Base-by-base conservation (phyloP, 305 asterid species). In the Petunia hybrid region DNA sequence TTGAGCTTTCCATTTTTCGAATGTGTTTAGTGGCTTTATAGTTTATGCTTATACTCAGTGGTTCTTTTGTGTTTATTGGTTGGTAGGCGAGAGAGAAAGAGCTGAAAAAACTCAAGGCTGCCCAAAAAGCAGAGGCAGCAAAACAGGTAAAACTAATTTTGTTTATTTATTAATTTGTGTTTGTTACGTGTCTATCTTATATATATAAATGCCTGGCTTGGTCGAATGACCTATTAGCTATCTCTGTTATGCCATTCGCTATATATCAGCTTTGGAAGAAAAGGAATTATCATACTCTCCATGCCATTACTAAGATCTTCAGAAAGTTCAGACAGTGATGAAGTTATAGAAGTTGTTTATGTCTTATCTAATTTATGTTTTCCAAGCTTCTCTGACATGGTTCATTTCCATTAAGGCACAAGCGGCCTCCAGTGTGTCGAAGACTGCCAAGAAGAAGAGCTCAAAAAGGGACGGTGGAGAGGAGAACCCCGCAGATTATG, bases 81-180 rank as follows among this genome's bases (percentile, higher is more conserved):
- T 55, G 60, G 67, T 85, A 95, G 99, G 98, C 97, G 48, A 90
- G 84, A 80, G 98, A 92, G 86, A 93, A 91, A 84, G 97, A 93
- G 80, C 64, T 88, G 83, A 95, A 91, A 87, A 90, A 88, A 80
- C 89, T 71, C 10, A 95, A 91, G 88, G 98, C 96, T 60, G 96
- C 92, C 10, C 95, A 91, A 80, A 95, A 95, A 83, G 97, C 97
- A 55, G 96, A 83, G 80, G 97, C 97, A 14, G 95, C 96, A 10
- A 92, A 92, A 84, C 89, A 55, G 60, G 60, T 55, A 55, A 12
- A 16, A 4, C 35, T 45, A 6, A 9, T 55, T 36, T 8, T 46
- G n/a, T 3, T 22, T 46, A 9, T 43, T 55, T 55, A 42, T 71
- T 14, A 39, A 46, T 6, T 7, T 71, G 4, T 71, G 48, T 10